Conservation (phyloP, 2,329 filamentous ascomycete genomes). For the Exophiala sp. region DNA sequence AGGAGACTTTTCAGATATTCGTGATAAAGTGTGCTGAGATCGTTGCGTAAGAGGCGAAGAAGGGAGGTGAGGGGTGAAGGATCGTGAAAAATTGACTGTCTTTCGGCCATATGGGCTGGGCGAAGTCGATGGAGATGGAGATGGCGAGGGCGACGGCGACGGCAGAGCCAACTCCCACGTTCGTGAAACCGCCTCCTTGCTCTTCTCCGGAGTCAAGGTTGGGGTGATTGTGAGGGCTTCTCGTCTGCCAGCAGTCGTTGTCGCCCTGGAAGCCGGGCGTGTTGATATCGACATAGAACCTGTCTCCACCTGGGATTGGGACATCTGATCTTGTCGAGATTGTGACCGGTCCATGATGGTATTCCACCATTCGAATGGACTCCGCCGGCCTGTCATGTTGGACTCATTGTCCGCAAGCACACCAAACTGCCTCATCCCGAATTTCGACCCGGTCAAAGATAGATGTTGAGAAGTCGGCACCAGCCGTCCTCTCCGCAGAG, state of each 20-base stretch:
- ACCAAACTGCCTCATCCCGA: constrained; percentile 27
- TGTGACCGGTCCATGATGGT: constrained; percentile 26
- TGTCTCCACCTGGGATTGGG: constrained; percentile 22
- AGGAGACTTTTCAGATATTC: constrained; percentile 25
- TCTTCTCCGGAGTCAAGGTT: constrained; percentile 18
- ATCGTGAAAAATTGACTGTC: constrained; percentile 21
- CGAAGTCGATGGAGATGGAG: neutral
- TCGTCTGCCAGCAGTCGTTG: constrained; percentile 10
- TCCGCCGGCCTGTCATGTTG: constrained; percentile 23
- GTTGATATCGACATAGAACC: constrained; percentile 14
- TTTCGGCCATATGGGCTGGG: constrained; percentile 1
- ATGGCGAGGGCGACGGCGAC: constrained; percentile 11
- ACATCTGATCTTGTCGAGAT: constrained; percentile 21
- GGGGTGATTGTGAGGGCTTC: constrained; percentile 12
- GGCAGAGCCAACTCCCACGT: constrained; percentile 17
- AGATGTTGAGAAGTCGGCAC: constrained; percentile 28
- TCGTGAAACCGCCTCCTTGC: constrained; percentile 12
- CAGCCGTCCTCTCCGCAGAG: constrained; percentile 26
- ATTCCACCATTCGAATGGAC: constrained; percentile 29
- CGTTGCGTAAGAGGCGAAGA: constrained; percentile 17
- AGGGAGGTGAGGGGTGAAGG: constrained; percentile 12
- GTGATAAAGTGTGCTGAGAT: constrained; percentile 22
- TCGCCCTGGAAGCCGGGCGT: constrained; percentile 16
- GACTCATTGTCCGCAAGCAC: constrained; percentile 24
- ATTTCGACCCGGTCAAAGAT: constrained; percentile 29